A percentile compares a stretch with the other conserved stretches of the same genome.
Conservation (phyloP, 2,329 filamentous ascomycete genomes). For the Cordyceps cicadae region DNA sequence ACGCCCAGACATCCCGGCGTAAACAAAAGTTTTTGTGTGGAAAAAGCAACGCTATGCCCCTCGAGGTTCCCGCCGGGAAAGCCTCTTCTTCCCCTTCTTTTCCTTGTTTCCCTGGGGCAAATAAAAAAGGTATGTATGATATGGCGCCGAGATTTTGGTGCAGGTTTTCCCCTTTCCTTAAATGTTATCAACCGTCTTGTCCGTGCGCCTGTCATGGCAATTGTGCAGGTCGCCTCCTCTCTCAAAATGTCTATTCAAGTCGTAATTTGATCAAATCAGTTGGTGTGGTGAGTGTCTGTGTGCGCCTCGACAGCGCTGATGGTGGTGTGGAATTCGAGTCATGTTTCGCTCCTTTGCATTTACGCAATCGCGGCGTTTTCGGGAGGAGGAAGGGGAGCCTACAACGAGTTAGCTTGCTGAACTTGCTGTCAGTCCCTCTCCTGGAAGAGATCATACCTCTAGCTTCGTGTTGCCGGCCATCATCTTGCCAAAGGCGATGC, state of each 20-base stretch:
- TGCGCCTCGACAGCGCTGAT: background rate
- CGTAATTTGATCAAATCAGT: constrained; percentile 7
- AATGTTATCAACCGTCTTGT: background rate
- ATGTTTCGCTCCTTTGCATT: background rate
- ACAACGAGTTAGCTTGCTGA: constrained; percentile 11
- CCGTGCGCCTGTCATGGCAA: background rate
- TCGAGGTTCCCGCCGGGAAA: background rate
- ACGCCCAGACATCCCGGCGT: constrained; percentile 9
- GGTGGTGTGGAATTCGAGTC: background rate
- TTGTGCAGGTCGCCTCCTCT: background rate
- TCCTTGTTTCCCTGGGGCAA: background rate
- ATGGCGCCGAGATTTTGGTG: constrained; percentile 1
- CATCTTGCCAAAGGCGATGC: constrained; percentile 91
- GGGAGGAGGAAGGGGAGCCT: constrained; percentile 24
- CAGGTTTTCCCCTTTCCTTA: background rate
- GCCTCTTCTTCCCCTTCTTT: background rate
- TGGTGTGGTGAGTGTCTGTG: constrained; percentile 10
- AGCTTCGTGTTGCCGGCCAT: constrained; percentile 82
- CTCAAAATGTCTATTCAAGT: constrained; percentile 6
- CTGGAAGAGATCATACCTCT: constrained; percentile 43
- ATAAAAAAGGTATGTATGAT: constrained; percentile 6
- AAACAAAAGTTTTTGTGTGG: background rate
- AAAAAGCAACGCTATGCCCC: constrained; percentile 11
- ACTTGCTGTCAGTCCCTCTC: background rate
- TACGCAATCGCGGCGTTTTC: constrained; percentile 24